Evolutionary conservation across 352 stramenopile genomes (phyloP), one percentile per base, ranked within the genome.

Genomic region (Globisporangium acanthophoron): DNA sequence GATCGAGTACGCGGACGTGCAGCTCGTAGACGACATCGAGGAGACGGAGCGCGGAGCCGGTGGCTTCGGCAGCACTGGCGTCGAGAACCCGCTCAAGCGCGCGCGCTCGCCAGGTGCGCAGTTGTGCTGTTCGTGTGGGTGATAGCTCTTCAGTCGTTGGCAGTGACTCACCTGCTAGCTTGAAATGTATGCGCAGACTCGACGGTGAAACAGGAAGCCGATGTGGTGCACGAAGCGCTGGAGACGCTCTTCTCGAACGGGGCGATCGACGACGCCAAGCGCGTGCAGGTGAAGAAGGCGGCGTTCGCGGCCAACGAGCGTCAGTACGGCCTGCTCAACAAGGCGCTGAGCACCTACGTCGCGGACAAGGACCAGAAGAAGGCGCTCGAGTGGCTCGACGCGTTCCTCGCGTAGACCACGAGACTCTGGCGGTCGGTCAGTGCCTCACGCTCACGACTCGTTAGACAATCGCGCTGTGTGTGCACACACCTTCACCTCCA

Each of bases 61-160:
- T 31, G 97, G 96, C 37, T 99, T 99, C 74, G 97, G 97, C 46
- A 97, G 80, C 58, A 99, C 96, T 2, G 96, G 97, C 27, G 87
- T 93, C 39, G 66, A 85, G 37, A 58, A 85, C 16, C 71, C 74
- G 0, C 59, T 70, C 52, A 90, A 90, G 77, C 76, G 78, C n/a
- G 52, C 66, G 40, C 61, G 80, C 43, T 41, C 46, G 3, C 57
- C 40, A 33, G 56, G 71, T 20, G 49, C 51, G 20, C 3, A 41
- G 11, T 15, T 7, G 35, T 41, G 12, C 12, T 41, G 35, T 9
- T 41, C 3, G 8, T 15, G 11, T 41, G 35, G 8, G 12, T 41
- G 31, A 9, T 15, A 3, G 33, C 33, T n/a, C 33, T 0, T 16
- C 18, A 16, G 1, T 8, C 5, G 21, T 52, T 9, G 21, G 29